Base-by-base conservation (phyloP, 1,284 basidiomycete genomes). In the Irpex rosettiformis region DNA sequence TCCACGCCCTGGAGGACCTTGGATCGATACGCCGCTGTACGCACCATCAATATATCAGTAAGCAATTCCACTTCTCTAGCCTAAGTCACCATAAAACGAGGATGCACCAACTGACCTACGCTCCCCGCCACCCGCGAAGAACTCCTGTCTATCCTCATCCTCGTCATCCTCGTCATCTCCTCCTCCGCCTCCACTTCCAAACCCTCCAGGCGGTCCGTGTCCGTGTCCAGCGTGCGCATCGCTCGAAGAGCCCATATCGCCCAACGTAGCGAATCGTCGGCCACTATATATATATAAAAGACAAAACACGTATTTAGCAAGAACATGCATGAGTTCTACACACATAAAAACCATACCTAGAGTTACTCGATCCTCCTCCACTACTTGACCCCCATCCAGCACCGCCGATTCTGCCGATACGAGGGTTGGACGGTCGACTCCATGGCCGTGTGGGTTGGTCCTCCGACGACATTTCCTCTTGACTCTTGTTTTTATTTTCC, bases 71-170 rank as follows among this genome's bases (percentile, higher is more conserved):
- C n/a, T n/a, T n/a, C n/a, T n/a, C n/a, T n/a, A n/a, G n/a, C n/a
- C n/a, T n/a, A n/a, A n/a, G n/a, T n/a, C n/a, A n/a, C n/a, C n/a
- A n/a, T n/a, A n/a, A n/a, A n/a, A n/a, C n/a, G n/a, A n/a, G n/a
- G n/a, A n/a, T n/a, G n/a, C n/a, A n/a, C n/a, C n/a, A 2, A 63
- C 77, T 43, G 54, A 91, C 92, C 91, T 94, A 65, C 89, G 78
- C 70, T 95, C 93, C 0, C 94, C 94, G 30, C 94, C 94, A 2
- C 94, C 94, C 2, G 94, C 86, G 71, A 91, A 94, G 81, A 84
- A 92, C 65, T 78, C 87, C 64, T 89, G 82, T 42, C 73, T 69
- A 13, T 62, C 61, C n/a, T 66, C 70, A 3, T 64, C 67, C 16
- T 74, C 74, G 3, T 79, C 75, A 1, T 78, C 81, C 22, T 83